A percentile compares a stretch with the other conserved stretches of the same genome.
phyloP scores from a whole-genome alignment of 2,329 filamentous ascomycete species.

The Dactylellina drechsleri region DNA sequence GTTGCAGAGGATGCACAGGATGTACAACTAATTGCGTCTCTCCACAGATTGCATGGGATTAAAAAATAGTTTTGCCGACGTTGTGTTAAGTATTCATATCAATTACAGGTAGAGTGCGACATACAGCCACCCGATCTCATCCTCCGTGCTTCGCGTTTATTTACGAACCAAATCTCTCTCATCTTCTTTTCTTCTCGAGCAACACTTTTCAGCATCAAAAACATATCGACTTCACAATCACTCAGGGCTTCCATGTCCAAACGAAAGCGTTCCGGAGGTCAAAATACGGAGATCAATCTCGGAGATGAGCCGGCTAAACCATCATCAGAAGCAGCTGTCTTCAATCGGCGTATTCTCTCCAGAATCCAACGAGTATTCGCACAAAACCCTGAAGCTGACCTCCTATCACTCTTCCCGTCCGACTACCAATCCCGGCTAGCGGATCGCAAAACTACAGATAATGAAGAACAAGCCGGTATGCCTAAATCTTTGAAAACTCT shows the following conservation, averaged over 20 bases:
- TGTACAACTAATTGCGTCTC: no score
- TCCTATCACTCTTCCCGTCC: slow-evolving; percentile 30
- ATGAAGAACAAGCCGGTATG: slow-evolving; percentile 26
- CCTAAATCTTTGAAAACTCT: slow-evolving; percentile 7
- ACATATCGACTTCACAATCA: no score
- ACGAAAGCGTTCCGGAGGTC: neutral
- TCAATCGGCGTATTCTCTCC: slow-evolving; percentile 22
- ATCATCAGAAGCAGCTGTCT: slow-evolving; percentile 23
- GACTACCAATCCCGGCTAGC: slow-evolving; percentile 30
- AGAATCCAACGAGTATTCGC: slow-evolving; percentile 16
- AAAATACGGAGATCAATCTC: slow-evolving; percentile 9
- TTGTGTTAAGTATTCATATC: no score
- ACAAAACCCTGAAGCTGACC: slow-evolving; percentile 32
- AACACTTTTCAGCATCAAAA: no score
- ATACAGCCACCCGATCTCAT: no score
- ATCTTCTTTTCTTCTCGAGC: no score
- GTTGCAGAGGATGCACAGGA: no score
- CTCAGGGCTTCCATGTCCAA: slow-evolving; percentile 1
- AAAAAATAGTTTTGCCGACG: no score
- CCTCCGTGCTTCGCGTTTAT: no score
- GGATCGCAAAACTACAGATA: slow-evolving; percentile 26
- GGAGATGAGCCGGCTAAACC: slow-evolving; percentile 19
- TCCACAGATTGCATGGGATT: no score
- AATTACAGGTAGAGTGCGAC: no score
- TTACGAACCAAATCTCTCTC: no score